Evolutionary conservation across 805 yeast species (phyloP), one percentile per base, ranked within the genome.

Genomic region (Ogataea neopini): DNA sequence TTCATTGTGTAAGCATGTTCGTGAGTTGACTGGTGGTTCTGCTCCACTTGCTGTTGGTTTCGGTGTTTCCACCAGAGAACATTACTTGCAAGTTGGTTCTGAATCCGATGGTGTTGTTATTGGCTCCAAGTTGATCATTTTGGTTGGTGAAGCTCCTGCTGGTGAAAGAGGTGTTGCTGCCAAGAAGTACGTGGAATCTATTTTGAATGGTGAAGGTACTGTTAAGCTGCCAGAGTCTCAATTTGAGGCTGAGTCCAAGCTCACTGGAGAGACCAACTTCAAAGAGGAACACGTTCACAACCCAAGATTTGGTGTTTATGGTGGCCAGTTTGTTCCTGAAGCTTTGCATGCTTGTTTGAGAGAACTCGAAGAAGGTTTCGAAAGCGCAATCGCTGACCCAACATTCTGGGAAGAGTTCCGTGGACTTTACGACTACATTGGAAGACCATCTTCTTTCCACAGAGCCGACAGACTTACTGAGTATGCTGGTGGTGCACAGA

Each of bases 251-350:
- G 53, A 55, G 18, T 48, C 56, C 25, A 43, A 50, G 7, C 44
- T 43, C 10, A 49, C 52, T 1, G 52, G 41, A 5, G 44, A 52
- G 6, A 64, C 67, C 14, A 62, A 63, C 6, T 77, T 79, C 53
- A 74, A 74, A 48, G 94, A 86, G 66, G 50, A 54, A 4, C 94
- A 86, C 63, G 78, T 80, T 52, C 86, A 79, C 64, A 78, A 82
- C 56, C 85, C 92, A 48, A 77, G 86, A 53, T 92, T 92, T 60
- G 99, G 98, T 62, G 90, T 83, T 42, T 95, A 89, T 64, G 99
- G 99, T 66, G 99, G 99, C 50, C 99, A 94, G 73, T 94, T 89
- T 64, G 99, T 94, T 34, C 99, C 99, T 33, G 99, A 94, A 74
- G 88, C 96, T 18, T 73, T 94, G 62, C 92, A 91, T 70, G 80